Evolutionary conservation across 2,329 filamentous ascomycete genomes (phyloP), one percentile per base, ranked within the genome.

Genomic region (Penicillium psychrosexuale): DNA sequence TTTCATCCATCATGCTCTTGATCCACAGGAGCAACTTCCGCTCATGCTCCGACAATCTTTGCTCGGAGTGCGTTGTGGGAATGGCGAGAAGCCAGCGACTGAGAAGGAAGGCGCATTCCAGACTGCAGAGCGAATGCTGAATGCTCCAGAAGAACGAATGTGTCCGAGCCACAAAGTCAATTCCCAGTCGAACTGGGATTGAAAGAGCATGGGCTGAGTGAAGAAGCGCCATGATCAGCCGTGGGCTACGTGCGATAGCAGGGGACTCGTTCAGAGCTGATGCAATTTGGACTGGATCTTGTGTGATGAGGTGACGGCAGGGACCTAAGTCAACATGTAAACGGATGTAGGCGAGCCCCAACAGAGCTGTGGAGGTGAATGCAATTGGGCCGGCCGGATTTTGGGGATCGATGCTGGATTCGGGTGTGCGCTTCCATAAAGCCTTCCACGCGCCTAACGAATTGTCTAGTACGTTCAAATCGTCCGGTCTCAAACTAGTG

Each of bases 71-170:
- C 2, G 76, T 75, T 15, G 69, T 59, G 11, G 76, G 76, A 22
- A 78, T 77, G 5, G 74, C 70, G 24, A 77, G 71, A 5, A 78
- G 63, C 77, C 77, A 78, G 47, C 76, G 72, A 54, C 74, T 77
- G 5, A 78, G 65, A 22, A 78, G 70, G 57, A 78, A 78, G 0
- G 80, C 80, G 52, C 80, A 82, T 60, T 82, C 80, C 15, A 82
- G 65, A 55, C 77, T 80, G 66, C 78, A 81, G 6, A 83, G 69
- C 1, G 79, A 79, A 60, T 83, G 80, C 59, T 82, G 79, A 28
- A 82, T 78, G 36, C 77, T 79, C 81, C 80, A 83, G 62, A 81
- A 79, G 51, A 81, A 78, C 1, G 79, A 80, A 62, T 82, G 79
- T 1, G 77, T 81, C 43, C 74, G 73, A 3, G 80, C 79, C 36